phyloP scores from a whole-genome alignment of 1,139 yeast species.

The Candida labiduridarum region DNA sequence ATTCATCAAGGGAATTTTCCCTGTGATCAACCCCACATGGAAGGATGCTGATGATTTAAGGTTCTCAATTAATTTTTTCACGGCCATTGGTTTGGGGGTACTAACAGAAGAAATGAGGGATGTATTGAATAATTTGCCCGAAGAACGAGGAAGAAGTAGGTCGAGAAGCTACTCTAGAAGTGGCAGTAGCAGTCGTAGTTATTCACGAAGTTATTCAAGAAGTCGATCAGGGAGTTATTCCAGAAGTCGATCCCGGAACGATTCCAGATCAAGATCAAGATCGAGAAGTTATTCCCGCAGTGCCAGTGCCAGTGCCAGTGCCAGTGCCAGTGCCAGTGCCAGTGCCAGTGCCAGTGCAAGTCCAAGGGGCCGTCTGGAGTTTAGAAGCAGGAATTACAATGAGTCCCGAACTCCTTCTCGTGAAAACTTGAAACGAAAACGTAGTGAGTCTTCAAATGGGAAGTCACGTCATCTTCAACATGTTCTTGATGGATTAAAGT shows the following conservation, averaged over 20 bases:
- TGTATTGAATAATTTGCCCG: slow-evolving; percentile 32
- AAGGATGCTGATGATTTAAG: slow-evolving; percentile 60
- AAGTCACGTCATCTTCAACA: slow-evolving; percentile 1
- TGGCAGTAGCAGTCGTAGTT: slow-evolving; percentile 16
- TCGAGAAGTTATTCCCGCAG: too few species aligned
- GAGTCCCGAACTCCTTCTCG: slow-evolving; percentile 17
- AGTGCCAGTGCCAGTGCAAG: slow-evolving; percentile 10
- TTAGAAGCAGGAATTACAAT: slow-evolving; percentile 5
- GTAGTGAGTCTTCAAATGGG: slow-evolving; percentile 9
- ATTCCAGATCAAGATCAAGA: slow-evolving; percentile 1
- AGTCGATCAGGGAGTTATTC: slow-evolving; percentile 19
- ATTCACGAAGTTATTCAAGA: slow-evolving; percentile 18
- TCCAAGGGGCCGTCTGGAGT: slow-evolving; percentile 4
- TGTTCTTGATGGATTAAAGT: slow-evolving; percentile 5
- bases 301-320: slow-evolving; percentile 8
- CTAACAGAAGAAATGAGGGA: slow-evolving; percentile 83
- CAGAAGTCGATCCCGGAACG: slow-evolving; percentile 18
- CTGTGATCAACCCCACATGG: slow-evolving; percentile 43
- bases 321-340: slow-evolving; percentile 9
- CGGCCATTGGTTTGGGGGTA: slow-evolving; percentile 88
- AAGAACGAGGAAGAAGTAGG: slow-evolving; percentile 22
- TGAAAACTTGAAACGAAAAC: slow-evolving; percentile 11
- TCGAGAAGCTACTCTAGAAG: slow-evolving; percentile 16
- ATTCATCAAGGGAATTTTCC: slow-evolving; percentile 51
- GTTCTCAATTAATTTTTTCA: slow-evolving; percentile 86